Conservation (phyloP, 2,329 filamentous ascomycete species). For the Metarhizium brunneum region DNA sequence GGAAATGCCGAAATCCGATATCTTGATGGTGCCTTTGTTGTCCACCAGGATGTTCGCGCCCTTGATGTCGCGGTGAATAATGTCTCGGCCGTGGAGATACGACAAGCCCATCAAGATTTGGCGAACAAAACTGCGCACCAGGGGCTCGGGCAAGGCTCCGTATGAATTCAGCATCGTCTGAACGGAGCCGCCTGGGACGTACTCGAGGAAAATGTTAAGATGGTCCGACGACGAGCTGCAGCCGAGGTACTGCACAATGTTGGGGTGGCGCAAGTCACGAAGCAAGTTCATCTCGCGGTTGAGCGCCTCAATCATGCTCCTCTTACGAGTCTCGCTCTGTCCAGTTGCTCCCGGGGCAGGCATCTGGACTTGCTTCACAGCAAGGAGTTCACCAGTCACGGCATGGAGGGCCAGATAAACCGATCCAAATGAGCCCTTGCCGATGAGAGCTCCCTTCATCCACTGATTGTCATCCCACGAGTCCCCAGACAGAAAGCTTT, state of each 20-base stretch:
- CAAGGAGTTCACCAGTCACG: conserved; percentile 92
- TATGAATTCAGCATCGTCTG: conserved; percentile 99
- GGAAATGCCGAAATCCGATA: conserved; percentile 97
- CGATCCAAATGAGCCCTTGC: conserved; percentile 91
- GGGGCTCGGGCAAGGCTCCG: conserved; percentile 82
- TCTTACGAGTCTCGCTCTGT: conserved; percentile 82
- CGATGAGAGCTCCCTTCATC: conserved; percentile 98
- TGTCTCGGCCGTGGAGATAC: conserved; percentile 88
- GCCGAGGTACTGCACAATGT: conserved; percentile 96
- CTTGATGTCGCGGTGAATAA: conserved; percentile 98
- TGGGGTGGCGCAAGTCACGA: conserved; percentile 87
- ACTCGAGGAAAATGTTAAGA: conserved; percentile 99
- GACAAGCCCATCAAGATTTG: conserved; percentile 90
- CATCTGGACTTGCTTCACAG: conserved; percentile 95
- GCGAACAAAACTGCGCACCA: conserved; percentile 92
- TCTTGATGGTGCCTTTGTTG: conserved; percentile 98
- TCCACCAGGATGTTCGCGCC: conserved; percentile 97
- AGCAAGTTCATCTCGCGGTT: conserved; percentile 94
- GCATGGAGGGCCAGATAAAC: conserved; percentile 93
- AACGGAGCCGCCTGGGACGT: conserved; percentile 93
- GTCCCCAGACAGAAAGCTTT: conserved; percentile 83
- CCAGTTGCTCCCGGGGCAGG: conserved; percentile 69
- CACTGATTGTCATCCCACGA: conserved; percentile 97
- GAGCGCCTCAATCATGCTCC: conserved; percentile 93
- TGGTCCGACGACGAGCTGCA: conserved; percentile 85